These are phyloP conservation scores for Alternaria incomplexa DNA, from an alignment of 2,329 filamentous ascomycete genomes.

Conservation along the genomic window DNA sequence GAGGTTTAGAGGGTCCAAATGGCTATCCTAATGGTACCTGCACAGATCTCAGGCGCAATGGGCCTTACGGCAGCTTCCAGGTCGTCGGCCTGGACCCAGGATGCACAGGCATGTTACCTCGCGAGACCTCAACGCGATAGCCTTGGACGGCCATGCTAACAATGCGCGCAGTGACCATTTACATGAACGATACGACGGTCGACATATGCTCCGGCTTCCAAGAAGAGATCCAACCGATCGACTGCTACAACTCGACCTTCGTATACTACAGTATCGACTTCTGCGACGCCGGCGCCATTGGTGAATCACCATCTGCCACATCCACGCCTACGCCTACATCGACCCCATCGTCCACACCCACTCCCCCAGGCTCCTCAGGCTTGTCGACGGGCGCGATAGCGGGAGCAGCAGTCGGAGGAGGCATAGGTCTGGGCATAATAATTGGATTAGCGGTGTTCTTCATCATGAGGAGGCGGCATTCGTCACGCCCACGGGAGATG, in stretches of 20 bases:
- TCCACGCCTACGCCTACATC: not conserved
- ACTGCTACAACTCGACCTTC: slow-evolving; percentile 11
- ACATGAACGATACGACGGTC: slow-evolving; percentile 4
- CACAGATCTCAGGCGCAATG: slow-evolving; percentile 19
- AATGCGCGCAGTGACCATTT: slow-evolving; percentile 1
- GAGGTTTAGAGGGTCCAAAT: slow-evolving; percentile 18
- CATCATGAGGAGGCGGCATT: slow-evolving; percentile 1
- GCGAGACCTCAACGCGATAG: no score
- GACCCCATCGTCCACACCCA: not conserved
- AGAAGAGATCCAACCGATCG: slow-evolving; percentile 7
- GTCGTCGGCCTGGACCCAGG: slow-evolving; percentile 31
- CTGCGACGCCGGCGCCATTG: not conserved
- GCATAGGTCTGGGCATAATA: not conserved
- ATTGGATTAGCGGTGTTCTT: not conserved
- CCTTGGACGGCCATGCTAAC: not conserved
- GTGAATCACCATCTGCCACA: not conserved
- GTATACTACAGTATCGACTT: slow-evolving; percentile 13
- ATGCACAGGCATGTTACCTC: slow-evolving; percentile 26
- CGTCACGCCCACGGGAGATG: not conserved
- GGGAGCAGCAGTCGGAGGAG: slow-evolving; percentile 5
- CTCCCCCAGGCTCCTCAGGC: not conserved
- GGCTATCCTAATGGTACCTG: slow-evolving; percentile 25
- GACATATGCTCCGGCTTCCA: slow-evolving; percentile 7
- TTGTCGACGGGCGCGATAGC: slow-evolving; percentile 4
- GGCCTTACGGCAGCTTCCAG: slow-evolving; percentile 27